Conservation (phyloP, 345 rosid genomes). For the Acer yangbiense region DNA sequence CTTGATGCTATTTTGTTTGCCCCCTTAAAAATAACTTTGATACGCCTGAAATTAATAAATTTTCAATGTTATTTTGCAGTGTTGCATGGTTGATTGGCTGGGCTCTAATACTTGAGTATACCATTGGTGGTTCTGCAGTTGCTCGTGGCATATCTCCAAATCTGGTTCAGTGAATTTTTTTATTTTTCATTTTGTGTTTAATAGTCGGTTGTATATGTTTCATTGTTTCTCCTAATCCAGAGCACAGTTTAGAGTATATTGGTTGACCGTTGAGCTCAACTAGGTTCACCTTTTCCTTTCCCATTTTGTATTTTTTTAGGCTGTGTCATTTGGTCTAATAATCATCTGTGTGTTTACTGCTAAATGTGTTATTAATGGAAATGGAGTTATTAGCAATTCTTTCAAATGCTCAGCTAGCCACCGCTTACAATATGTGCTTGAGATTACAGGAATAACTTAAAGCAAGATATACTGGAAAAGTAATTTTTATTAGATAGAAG, state of each 20-base stretch:
- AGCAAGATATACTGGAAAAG: background rate
- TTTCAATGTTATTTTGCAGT: slow-evolving; percentile 32
- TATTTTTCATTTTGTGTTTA: background rate
- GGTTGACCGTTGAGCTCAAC: background rate
- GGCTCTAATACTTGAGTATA: slow-evolving; percentile 89
- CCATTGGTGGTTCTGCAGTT: slow-evolving; percentile 93
- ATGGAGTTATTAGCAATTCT: background rate
- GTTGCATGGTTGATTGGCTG: slow-evolving; percentile 98
- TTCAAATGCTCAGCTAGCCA: background rate
- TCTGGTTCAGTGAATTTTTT: slow-evolving; percentile 44
- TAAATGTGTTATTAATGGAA: background rate
- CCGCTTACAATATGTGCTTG: background rate
- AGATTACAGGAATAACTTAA: background rate
- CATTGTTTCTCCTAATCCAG: background rate
- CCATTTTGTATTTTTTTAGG: background rate
- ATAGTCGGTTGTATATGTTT: background rate
- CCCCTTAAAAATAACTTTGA: background rate
- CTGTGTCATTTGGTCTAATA: background rate
- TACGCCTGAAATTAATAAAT: background rate
- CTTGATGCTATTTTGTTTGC: background rate
- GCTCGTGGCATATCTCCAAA: slow-evolving; percentile 93
- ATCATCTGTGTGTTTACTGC: background rate
- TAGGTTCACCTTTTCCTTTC: background rate
- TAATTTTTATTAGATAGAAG: background rate
- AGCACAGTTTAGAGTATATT: background rate